These are phyloP conservation scores for Fallopia convolvulus DNA, from an alignment of 148 eudicot genomes.

Conservation along the genomic window DNA sequence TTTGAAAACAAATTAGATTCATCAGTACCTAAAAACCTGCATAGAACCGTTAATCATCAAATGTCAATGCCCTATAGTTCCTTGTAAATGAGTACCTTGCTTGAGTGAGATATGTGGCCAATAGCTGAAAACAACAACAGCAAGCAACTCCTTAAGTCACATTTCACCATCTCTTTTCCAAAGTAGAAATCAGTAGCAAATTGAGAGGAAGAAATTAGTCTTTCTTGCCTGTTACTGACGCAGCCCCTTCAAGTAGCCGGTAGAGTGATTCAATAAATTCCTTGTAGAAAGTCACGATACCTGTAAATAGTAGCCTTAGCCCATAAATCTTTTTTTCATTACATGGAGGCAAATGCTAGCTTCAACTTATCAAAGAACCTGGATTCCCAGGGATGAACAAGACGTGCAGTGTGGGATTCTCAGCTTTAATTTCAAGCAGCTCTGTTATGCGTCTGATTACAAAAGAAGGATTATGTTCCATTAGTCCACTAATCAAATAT, in stretches of 20 bases:
- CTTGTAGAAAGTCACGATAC: constrained; percentile 61
- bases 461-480: background rate
- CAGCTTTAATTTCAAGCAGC: constrained; percentile 58
- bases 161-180: background rate
- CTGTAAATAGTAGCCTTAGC: constrained; percentile 21
- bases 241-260: constrained; percentile 62
- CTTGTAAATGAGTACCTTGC: constrained; percentile 43
- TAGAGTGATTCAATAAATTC: constrained; percentile 77
- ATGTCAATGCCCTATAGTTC: background rate
- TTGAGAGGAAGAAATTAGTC: constrained; percentile 3
- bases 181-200: constrained; percentile 3
- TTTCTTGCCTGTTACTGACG: constrained; percentile 75
- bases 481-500: constrained; percentile 3
- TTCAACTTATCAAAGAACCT: constrained; percentile 30
- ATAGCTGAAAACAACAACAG: constrained; percentile 57
- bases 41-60: background rate
- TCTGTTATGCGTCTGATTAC: constrained; percentile 56
- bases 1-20: background rate
- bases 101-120: constrained; percentile 67
- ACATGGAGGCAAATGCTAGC: background rate
- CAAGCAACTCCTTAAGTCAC: constrained; percentile 19
- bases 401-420: constrained; percentile 51
- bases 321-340: background rate
- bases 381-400: constrained; percentile 89
- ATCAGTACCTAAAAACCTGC: background rate